Evolutionary conservation across 2,329 filamentous ascomycete genomes (phyloP), one percentile per base, ranked within the genome.

Genomic region (Sarocladium brachiariae): DNA sequence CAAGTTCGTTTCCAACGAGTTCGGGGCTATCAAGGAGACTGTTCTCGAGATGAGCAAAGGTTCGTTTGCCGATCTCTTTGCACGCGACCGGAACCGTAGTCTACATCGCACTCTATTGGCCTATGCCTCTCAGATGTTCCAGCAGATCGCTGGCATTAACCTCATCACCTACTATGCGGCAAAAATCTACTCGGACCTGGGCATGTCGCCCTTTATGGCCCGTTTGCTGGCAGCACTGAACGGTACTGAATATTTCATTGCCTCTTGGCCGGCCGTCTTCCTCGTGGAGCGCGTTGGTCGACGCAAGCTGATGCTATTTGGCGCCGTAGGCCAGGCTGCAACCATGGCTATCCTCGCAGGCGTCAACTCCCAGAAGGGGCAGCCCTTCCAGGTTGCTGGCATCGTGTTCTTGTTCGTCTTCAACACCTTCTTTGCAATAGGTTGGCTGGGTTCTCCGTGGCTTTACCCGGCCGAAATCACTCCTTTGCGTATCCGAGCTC

Each of bases 241-340:
- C 51, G 64, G 62, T 2, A 68, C 64, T 53, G 73, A 84, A 57
- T 70, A 80, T 50, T 71, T 84, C 63, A 80, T 85, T 62, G 83
- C 77, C 1, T 83, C 83, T 2, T 79, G 83, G 79, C 73, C 74
- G 0, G 70, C 74, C 1, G 72, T 77, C 18, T 81, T 82, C 62
- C 71, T 84, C 23, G 80, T 86, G 33, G 83, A 86, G 63, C 75
- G 78, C 2, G 78, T 84, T 3, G 84, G 84, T 10, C 81, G 86
- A 24, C 76, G 86, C 16, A 78, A 79, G 59, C 75, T 89, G 53
- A 89, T 90, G 83, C 67, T 89, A 16, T 79, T 87, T 55, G 85
- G 85, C 50, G 80, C 80, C 33, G 61, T 75, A 2, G 81, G 81
- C 53, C 81, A 86, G 62, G 80, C 77, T 1, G 70, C 66, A 1